Conservation (phyloP, 2,329 filamentous ascomycete species). For the Penicillium sclerotiorum region DNA sequence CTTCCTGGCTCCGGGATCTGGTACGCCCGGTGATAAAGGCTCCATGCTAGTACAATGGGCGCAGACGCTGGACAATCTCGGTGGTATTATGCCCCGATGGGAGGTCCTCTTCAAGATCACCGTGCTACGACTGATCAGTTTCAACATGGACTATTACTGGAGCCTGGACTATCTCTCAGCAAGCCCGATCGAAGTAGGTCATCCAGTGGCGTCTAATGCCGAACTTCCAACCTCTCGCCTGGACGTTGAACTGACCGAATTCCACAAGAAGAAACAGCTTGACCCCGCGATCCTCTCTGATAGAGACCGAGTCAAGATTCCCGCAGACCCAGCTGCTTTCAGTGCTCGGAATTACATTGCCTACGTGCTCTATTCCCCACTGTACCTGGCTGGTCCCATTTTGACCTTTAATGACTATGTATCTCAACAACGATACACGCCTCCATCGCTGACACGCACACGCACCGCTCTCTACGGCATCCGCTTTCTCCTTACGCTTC, state of each 20-base stretch:
- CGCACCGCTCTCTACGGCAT: conserved; percentile 81
- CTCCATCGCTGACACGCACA: conserved; percentile 67
- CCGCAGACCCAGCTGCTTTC: conserved; percentile 71
- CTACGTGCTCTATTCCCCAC: conserved; percentile 86
- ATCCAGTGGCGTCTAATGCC: background rate
- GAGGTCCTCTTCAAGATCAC: conserved; percentile 98
- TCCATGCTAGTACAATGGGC: conserved; percentile 62
- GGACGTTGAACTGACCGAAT: conserved; percentile 28
- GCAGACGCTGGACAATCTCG: conserved; percentile 72
- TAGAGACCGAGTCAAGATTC: conserved; percentile 76
- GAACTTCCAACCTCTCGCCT: background rate
- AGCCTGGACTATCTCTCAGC: conserved; percentile 66
- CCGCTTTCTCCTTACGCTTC: conserved; percentile 76
- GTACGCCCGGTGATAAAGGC: conserved; percentile 42
- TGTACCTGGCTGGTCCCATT: conserved; percentile 92
- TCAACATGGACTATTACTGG: conserved; percentile 98
- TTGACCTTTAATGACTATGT: conserved; percentile 98
- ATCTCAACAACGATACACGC: conserved; percentile 74
- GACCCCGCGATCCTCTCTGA: conserved; percentile 87
- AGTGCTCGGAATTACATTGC: conserved; percentile 84
- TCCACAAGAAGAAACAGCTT: conserved; percentile 93
- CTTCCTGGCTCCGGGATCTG: conserved; percentile 44
- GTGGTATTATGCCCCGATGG: conserved; percentile 87
- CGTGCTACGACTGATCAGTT: conserved; percentile 87
- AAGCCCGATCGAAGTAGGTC: conserved; percentile 78